Base-by-base conservation (phyloP, 139 green algal genomes). In the Dunaliella primolecta region DNA sequence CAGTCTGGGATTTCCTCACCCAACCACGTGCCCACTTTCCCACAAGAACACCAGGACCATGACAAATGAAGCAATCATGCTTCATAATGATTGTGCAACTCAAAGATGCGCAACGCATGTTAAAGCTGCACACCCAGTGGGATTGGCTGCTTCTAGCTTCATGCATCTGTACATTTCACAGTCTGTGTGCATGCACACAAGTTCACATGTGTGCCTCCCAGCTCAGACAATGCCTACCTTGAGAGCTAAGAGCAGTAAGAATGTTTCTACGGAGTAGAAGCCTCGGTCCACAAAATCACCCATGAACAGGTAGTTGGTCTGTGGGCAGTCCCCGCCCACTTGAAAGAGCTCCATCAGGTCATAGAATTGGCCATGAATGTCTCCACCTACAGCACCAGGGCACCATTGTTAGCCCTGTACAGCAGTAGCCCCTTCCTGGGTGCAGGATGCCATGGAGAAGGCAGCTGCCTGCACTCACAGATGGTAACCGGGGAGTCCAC, bases 361-460 rank as follows among this genome's bases (percentile, higher is more conserved):
- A 85, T 99, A 98, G 80, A 99, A 99, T 89, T 99, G 97, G 0
- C 97, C 97, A 87, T 99, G 97, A 37, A 99, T 99, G 88, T 99
- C 97, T 1, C 97, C 97, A 84, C 97, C 94, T 97, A 86, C 81
- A 78, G 1, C 1, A 30, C 31, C 34, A 82, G 7, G 34, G 46
- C 34, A 82, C 23, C 23, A 80, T 70, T n/a, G n/a, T n/a, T n/a
- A n/a, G n/a, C n/a, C n/a, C n/a, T n/a, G n/a, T n/a, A n/a, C n/a
- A n/a, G n/a, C n/a, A n/a, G n/a, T n/a, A n/a, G n/a, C n/a, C n/a
- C n/a, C n/a, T n/a, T n/a, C n/a, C n/a, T n/a, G n/a, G n/a, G n/a
- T n/a, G n/a, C n/a, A n/a, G n/a, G n/a, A n/a, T n/a, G n/a, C n/a
- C n/a, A n/a, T n/a, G n/a, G n/a, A n/a, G n/a, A n/a, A n/a, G n/a